Conservation (phyloP, 139 green algal genomes). For the Yamagishiella unicocca region DNA sequence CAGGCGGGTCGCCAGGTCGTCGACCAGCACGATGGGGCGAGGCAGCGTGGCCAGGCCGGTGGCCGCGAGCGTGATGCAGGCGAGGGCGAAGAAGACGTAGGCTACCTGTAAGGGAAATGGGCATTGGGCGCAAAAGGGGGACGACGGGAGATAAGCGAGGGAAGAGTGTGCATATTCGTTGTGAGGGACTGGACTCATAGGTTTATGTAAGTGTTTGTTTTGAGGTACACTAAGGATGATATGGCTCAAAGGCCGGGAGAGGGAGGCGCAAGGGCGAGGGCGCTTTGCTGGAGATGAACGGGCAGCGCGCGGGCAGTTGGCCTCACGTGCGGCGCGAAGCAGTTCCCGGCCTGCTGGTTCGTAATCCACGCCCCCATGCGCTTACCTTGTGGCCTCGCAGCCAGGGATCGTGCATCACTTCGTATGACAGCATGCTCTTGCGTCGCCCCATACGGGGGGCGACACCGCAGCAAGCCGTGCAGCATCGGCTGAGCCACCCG, state of each 20-base stretch:
- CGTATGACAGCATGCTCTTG: background rate
- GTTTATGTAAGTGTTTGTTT: background rate
- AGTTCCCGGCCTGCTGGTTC: no score
- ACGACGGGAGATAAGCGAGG: background rate
- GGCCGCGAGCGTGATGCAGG: background rate
- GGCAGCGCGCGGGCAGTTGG: background rate
- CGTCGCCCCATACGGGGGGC: background rate
- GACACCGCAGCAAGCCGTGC: background rate
- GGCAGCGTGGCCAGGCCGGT: background rate
- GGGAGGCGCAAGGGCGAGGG: background rate
- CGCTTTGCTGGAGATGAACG: background rate
- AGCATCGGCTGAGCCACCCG: background rate
- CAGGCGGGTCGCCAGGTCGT: background rate
- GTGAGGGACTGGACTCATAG: background rate
- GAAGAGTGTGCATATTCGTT: background rate
- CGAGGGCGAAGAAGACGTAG: conserved; percentile 1
- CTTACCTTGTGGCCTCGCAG: conserved; percentile 27
- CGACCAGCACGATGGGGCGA: background rate
- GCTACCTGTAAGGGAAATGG: conserved; percentile 8
- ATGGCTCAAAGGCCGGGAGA: background rate
- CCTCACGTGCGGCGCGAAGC: background rate
- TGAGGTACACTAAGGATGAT: background rate
- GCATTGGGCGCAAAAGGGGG: background rate
- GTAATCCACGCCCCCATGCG: no score
- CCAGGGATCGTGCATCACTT: conserved; percentile 42